Base-by-base conservation (phyloP, 306 rosid genomes). In the Albizia julibrissin region DNA sequence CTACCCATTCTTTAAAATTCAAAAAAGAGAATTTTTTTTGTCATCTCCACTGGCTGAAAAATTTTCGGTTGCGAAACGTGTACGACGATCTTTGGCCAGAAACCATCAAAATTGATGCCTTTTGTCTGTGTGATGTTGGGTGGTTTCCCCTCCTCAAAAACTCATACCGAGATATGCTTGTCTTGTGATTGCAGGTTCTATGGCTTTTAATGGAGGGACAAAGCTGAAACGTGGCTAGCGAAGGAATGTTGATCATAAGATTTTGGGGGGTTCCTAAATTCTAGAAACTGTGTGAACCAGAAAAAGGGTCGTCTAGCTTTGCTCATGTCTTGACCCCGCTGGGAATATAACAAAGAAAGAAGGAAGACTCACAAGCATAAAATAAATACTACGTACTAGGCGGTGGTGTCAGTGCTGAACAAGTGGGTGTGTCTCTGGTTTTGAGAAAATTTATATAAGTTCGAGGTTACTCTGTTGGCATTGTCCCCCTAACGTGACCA, bases 341-440 rank as follows among this genome's bases (percentile, higher is more conserved):
- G 82, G 85, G 70, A 84, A 84, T 81, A 84, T 81, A 84, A 49
- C 82, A 84, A 85, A 71, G 72, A 81, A 49, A n/a, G 34, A 59
- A 76, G 24, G 39, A 58, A 65, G 83, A 77, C 47, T 43, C 47
- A 43, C 72, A 83, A 84, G 75, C 61, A 80, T 79, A 67, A 84
- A 83, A 81, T 21, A 86, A 9, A 67, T 65, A 54, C 8, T 22
- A 71, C 64, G 39, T 8, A 8, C 75, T 37, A 87, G 91, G 88
- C 83, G 90, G 94, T 90, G 87, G 93, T 91, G 97, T 90, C 97
- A 87, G 97, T 82, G 79, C 81, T 43, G 85, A 87, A 89, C 87
- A 88, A 94, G 91, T 90, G 96, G 93, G 93, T 64, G 74, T 82
- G 87, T 87, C 85, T 87, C 85, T 69, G 85, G 84, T 86, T 86